These are phyloP conservation scores for Nemania abortiva DNA, from an alignment of 2,329 filamentous ascomycete species.

Conservation along the genomic window DNA sequence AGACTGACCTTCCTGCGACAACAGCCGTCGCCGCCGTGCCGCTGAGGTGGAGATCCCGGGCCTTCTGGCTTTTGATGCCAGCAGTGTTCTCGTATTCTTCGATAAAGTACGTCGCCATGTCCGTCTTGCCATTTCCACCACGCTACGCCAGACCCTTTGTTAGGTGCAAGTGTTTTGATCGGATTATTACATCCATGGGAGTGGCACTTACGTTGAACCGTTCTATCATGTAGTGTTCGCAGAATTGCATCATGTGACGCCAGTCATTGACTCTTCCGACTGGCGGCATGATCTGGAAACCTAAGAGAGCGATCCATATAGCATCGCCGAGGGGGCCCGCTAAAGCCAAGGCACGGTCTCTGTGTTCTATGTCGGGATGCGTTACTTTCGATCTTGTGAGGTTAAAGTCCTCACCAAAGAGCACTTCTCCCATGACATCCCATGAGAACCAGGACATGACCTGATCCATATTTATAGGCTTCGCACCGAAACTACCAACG, in stretches of 20 bases:
- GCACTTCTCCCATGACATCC: constrained; percentile 40
- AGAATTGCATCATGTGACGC: constrained; percentile 40
- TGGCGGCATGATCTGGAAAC: constrained; percentile 36
- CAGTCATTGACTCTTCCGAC: constrained; percentile 37
- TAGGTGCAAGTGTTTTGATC: background rate
- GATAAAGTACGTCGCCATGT: constrained; percentile 40
- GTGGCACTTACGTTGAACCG: constrained; percentile 33
- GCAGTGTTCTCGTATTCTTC: constrained; percentile 37
- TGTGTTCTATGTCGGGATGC: constrained; percentile 35
- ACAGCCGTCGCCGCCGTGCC: constrained; percentile 41
- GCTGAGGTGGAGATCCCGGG: constrained; percentile 35
- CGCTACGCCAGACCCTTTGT: constrained; percentile 24
- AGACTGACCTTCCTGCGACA: constrained; percentile 43
- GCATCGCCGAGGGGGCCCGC: constrained; percentile 38
- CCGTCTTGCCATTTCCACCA: constrained; percentile 33
- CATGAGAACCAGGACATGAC: constrained; percentile 43
- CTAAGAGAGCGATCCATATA: constrained; percentile 40
- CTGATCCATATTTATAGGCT: constrained; percentile 35
- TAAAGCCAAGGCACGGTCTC: constrained; percentile 38
- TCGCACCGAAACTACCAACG: constrained; percentile 24
- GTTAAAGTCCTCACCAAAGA: constrained; percentile 40
- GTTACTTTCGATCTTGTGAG: constrained; percentile 30
- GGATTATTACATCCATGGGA: background rate
- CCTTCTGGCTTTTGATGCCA: constrained; percentile 25
- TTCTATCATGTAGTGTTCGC: constrained; percentile 36